Evolutionary conservation across 2,329 filamentous ascomycete genomes (phyloP), one percentile per base, ranked within the genome.

Genomic region (Nemania serpens): DNA sequence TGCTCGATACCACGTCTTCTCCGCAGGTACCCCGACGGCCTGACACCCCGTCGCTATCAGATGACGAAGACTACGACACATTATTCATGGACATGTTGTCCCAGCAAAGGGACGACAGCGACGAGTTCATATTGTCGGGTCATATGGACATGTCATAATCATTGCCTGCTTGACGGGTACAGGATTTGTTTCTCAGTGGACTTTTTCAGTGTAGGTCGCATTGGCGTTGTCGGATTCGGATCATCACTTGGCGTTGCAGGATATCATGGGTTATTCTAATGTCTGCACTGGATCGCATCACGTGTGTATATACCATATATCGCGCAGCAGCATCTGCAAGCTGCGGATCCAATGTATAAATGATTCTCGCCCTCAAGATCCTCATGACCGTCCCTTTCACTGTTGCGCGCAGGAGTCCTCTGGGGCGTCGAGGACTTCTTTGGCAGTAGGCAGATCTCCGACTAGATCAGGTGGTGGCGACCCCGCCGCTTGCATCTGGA

Each of bases 401-500:
- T 88, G 86, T 58, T 82, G 82, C 62, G 85, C 83, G 69, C 86
- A 89, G 25, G 83, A 80, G 68, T 88, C 86, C 66, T 88, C 86
- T 25, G 84, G 80, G 36, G 78, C 81, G 43, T 81, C 84, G 59
- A 89, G 80, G 6, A 83, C 84, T 66, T 94, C 91, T 72, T 94
- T 91, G 17, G 91, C 90, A 51, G 90, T 90, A 57, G 88, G 88
- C 85, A 96, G 90, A 73, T 97, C 92, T 58, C 93, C 94, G 15
- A 99, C 90, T 17, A 99, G 80, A 75, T 98, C 95, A 39, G 91
- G 84, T 0, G 95, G 95, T 46, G 95, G 95, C 18, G 91, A 93
- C 10, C 95, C 95, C 63, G 90, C 90, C 53, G 89, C 89, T 93
- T 99, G 95, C 95, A 99, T 99, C 94, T 97, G 71, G 59, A 56